Percentiles rank a stretch among this genome's conserved stretches.
phyloP scores from a whole-genome alignment of 116 monocot genomes.

The Zostera marina region DNA sequence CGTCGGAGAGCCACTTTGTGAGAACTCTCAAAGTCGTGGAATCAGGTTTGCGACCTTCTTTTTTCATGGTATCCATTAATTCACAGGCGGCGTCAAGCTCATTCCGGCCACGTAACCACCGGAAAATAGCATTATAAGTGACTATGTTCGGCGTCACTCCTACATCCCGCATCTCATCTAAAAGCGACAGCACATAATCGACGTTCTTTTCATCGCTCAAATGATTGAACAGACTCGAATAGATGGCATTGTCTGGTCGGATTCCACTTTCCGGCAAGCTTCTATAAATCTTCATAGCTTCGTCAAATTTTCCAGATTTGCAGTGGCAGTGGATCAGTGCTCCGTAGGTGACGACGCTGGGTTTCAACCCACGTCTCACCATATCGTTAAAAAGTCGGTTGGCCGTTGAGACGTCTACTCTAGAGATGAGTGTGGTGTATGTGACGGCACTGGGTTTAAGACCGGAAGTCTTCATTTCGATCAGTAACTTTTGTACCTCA shows the following conservation, averaged over 20 bases:
- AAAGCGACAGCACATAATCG: conserved; percentile 23
- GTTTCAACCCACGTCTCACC: conserved; percentile 25
- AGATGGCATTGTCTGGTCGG: conserved; percentile 38
- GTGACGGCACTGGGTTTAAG: conserved; percentile 53
- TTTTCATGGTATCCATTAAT: conserved; percentile 11
- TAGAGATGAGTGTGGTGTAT: conserved; percentile 59
- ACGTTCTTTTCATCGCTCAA: conserved; percentile 22
- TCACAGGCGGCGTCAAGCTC: conserved; percentile 40
- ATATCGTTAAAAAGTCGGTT: conserved; percentile 38
- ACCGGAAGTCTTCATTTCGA: conserved; percentile 35
- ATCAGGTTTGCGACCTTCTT: not conserved
- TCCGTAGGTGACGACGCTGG: conserved; percentile 64
- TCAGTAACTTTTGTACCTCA: conserved; percentile 38
- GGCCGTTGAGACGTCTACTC: conserved; percentile 35
- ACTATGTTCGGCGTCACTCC: conserved; percentile 25
- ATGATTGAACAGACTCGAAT: conserved; percentile 48
- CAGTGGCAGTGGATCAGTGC: conserved; percentile 67
- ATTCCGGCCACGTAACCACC: conserved; percentile 28
- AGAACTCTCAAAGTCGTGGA: not conserved
- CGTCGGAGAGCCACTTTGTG: not conserved
- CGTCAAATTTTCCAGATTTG: conserved; percentile 30
- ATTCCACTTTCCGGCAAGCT: conserved; percentile 25
- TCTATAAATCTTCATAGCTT: conserved; percentile 35
- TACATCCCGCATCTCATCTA: conserved; percentile 43
- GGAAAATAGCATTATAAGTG: conserved; percentile 67